phyloP scores from a whole-genome alignment of 176 grass and related monocot species.

The Elaeis guineensis region DNA sequence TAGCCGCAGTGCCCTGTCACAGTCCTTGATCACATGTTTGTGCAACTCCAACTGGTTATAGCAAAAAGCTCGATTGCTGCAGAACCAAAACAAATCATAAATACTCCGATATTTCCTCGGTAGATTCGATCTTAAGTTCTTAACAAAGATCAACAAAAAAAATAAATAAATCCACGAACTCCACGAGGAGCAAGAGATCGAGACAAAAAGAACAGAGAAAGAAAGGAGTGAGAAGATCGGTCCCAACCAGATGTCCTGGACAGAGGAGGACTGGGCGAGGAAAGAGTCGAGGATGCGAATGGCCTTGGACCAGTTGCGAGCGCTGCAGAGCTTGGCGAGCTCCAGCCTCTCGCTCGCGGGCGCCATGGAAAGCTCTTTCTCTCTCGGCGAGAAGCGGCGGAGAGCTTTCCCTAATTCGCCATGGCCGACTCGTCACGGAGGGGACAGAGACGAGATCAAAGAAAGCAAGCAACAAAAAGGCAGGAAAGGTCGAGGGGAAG shows the following conservation, averaged over 20 bases:
- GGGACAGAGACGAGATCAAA: slow-evolving; percentile 1
- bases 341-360: slow-evolving; percentile 63
- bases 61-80: slow-evolving; percentile 97
- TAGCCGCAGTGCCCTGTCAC: slow-evolving; percentile 68
- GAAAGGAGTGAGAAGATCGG: not conserved
- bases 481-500: slow-evolving; percentile 28
- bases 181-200: not conserved
- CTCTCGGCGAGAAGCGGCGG: not conserved
- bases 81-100: not conserved
- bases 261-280: slow-evolving; percentile 55
- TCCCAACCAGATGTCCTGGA: slow-evolving; percentile 85
- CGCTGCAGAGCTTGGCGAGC: slow-evolving; percentile 67
- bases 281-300: slow-evolving; percentile 76
- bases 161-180: no score
- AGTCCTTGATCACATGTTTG: slow-evolving; percentile 97
- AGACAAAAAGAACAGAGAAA: not conserved
- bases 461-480: not conserved
- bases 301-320: slow-evolving; percentile 94
- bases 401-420: slow-evolving; percentile 17
- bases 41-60: slow-evolving; percentile 94
- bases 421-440: not conserved
- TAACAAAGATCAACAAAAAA: no score
- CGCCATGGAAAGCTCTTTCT: not conserved
- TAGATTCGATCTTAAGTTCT: no score
- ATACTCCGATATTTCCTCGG: no score